Evolutionary conservation across 2,329 filamentous ascomycete species (phyloP).

Genomic region (Knufia petricola): DNA sequence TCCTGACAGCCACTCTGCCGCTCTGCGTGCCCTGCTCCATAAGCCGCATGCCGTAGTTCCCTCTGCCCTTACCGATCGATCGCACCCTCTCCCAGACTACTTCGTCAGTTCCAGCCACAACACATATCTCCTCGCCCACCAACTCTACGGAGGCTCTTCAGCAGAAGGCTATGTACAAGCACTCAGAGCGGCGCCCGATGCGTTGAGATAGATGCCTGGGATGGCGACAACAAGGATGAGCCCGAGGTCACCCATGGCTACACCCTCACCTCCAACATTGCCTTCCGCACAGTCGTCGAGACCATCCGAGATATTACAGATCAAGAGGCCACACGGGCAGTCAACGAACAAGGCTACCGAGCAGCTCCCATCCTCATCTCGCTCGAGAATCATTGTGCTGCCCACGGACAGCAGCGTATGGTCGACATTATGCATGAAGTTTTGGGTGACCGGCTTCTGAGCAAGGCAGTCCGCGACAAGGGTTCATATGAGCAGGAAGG

Average conservation of each 20-base stretch:
- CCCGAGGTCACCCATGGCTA: constrained; percentile 23
- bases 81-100: constrained; percentile 21
- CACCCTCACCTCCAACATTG: constrained; percentile 18
- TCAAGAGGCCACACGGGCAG: constrained; percentile 13
- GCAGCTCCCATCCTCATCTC: constrained; percentile 19
- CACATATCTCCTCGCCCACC: constrained; percentile 20
- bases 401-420: constrained; percentile 17
- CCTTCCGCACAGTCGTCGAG: constrained; percentile 21
- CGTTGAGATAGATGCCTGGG: constrained; percentile 23
- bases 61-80: constrained; percentile 15
- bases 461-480: constrained; percentile 17
- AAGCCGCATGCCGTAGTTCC: constrained; percentile 20
- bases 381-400: constrained; percentile 20
- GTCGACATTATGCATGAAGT: constrained; percentile 21
- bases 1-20: constrained; percentile 9
- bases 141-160: constrained; percentile 20
- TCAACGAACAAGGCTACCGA: constrained; percentile 12
- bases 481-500: constrained; percentile 18
- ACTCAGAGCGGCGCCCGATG: constrained; percentile 19
- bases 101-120: constrained; percentile 23
- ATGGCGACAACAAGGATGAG: constrained; percentile 18
- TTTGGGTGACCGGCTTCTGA: constrained; percentile 20
- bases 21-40: constrained; percentile 14
- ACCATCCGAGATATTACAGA: constrained; percentile 21
- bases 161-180: constrained; percentile 18